Percentiles rank a stretch among this genome's conserved stretches.
These are phyloP conservation scores for Pistacia vera DNA, from an alignment of 345 rosid genomes.

Conservation along the genomic window DNA sequence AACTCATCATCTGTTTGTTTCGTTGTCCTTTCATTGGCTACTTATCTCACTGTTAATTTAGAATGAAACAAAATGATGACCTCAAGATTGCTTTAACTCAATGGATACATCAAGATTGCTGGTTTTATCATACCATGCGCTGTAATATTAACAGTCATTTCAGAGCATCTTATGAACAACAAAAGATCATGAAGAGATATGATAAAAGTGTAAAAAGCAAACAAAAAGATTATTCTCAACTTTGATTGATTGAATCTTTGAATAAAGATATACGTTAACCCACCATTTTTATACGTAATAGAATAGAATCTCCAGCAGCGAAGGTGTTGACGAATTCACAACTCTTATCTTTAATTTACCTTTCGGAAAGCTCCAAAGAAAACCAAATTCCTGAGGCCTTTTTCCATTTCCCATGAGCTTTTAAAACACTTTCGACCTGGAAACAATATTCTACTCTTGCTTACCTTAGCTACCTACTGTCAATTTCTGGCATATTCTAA, in stretches of 20 bases:
- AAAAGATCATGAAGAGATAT: not conserved
- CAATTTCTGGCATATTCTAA: slow-evolving; percentile 5
- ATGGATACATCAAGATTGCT: not conserved
- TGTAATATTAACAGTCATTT: not conserved
- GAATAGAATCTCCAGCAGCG: not conserved
- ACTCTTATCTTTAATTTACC: not conserved
- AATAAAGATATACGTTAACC: slow-evolving; percentile 1
- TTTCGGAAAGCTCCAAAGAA: not conserved
- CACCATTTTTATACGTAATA: not conserved
- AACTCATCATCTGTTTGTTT: slow-evolving; percentile 13
- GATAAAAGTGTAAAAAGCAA: slow-evolving; percentile 7
- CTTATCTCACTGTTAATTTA: too few relatives aligned
- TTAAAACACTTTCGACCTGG: too few relatives aligned
- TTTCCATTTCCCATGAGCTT: too few relatives aligned
- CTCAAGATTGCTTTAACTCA: too few relatives aligned
- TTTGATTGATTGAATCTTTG: not conserved
- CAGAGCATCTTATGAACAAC: not conserved
- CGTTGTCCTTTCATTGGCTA: too few relatives aligned
- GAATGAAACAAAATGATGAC: too few relatives aligned
- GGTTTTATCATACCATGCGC: slow-evolving; percentile 1
- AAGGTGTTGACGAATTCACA: too few relatives aligned
- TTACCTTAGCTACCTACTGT: not conserved
- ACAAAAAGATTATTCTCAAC: slow-evolving; percentile 22
- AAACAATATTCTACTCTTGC: not conserved
- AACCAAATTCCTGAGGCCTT: not conserved